Percentiles rank a stretch among this genome's conserved stretches.
Conservation (phyloP, 2,329 filamentous ascomycete species). For the Aspergillus oerlinghausenensis region DNA sequence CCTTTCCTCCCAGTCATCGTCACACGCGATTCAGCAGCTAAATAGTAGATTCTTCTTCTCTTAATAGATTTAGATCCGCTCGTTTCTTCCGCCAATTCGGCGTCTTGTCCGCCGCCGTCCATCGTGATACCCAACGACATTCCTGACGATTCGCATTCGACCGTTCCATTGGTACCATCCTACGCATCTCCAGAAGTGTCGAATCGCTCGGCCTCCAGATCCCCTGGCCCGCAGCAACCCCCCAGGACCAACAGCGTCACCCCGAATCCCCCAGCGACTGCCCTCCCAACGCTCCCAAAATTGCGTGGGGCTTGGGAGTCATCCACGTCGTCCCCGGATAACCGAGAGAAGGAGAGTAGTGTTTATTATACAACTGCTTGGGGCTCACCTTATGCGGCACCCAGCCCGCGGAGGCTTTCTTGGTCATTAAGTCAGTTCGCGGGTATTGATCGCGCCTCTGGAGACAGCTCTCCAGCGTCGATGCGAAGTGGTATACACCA, state of each 20-base stretch:
- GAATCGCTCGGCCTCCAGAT: constrained; percentile 33
- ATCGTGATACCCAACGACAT: constrained; percentile 23
- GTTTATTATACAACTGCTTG: constrained; percentile 72
- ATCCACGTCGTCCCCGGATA: constrained; percentile 36
- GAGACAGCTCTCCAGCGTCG: constrained; percentile 32
- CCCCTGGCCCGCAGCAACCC: constrained; percentile 26
- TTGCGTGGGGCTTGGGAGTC: constrained; percentile 33
- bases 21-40: constrained; percentile 1
- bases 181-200: constrained; percentile 34
- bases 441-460: constrained; percentile 36
- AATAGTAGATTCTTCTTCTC: constrained; percentile 8
- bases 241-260: constrained; percentile 22
- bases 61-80: constrained; percentile 34
- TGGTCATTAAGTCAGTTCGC: constrained; percentile 42
- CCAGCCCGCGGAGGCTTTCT: constrained; percentile 44
- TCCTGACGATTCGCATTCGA: constrained; percentile 28
- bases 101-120: constrained; percentile 29
- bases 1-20: background rate
- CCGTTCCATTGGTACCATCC: constrained; percentile 28
- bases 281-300: constrained; percentile 29
- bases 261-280: constrained; percentile 22
- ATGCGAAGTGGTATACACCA: constrained; percentile 21
- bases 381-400: constrained; percentile 82
- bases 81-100: constrained; percentile 36
- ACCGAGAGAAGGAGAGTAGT: constrained; percentile 44